Evolutionary conservation across 768 basidiomycete genomes (phyloP), one percentile per base, ranked within the genome.

Genomic region (Cystofilobasidium bisporidii): DNA sequence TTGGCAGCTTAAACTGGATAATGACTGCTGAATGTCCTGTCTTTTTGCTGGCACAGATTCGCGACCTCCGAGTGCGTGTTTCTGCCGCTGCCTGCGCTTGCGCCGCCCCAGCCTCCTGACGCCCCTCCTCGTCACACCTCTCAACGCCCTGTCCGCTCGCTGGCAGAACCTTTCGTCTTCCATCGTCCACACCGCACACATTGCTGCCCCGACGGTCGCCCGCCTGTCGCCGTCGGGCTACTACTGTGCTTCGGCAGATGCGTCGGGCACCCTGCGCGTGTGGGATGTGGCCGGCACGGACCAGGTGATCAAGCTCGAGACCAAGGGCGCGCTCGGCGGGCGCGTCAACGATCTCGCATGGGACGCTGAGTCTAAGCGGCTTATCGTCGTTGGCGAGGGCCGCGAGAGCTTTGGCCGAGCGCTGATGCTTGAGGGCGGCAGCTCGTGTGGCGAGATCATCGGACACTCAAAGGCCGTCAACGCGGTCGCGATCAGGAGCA

Each of bases 281-380:
- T 97, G 94, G 93, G 94, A 97, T 76, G 85, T 84, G 0, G 84
- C 88, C 30, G 89, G 91, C 40, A 85, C 87, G 66, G 91, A 94
- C 68, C 87, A 91, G 71, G 77, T 80, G 0, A 77, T 94, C 68
- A 93, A 91, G 76, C 71, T 75, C 22, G 76, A 75, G 43, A 72
- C 70, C 22, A 69, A 75, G 64, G 61, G 61, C 20, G 74, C 76
- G 9, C 57, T 78, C 3, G 72, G 71, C 3, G 78, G 78, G 1
- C 75, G 74, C 66, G 91, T 92, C 71, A 92, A 92, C 72, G 94
- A 97, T 78, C 83, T 98, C 26, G 87, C 87, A 15, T 98, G 94
- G 94, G 94, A 97, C 73, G 88, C 88, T 1, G 94, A 97, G 77
- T 90, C 88, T 74, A 94, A 96, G 76, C 83, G 94, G n/a, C 87